These are phyloP conservation scores for Aspergillus amoenus DNA, from an alignment of 2,329 filamentous ascomycete species.

Conservation along the genomic window DNA sequence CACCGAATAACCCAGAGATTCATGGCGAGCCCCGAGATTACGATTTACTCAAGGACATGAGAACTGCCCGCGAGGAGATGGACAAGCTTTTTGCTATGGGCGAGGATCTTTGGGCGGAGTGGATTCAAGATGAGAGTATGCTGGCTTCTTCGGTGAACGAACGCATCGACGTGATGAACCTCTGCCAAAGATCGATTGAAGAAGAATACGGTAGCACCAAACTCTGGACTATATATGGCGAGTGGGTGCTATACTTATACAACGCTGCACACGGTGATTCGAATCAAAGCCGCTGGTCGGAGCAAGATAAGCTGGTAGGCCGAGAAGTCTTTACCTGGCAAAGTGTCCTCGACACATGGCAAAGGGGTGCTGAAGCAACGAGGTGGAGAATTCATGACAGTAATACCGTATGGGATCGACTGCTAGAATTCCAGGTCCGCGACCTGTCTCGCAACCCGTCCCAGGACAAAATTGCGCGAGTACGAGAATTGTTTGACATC, in stretches of 20 bases:
- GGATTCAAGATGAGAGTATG: constrained; percentile 62
- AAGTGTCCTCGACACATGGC: constrained; percentile 56
- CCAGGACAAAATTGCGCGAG: constrained; percentile 48
- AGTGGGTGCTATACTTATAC: constrained; percentile 60
- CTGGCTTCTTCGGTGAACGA: constrained; percentile 58
- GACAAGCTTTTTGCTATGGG: constrained; percentile 63
- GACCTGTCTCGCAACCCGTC: constrained; percentile 51
- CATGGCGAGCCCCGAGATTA: constrained; percentile 47
- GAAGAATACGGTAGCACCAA: constrained; percentile 63
- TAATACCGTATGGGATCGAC: constrained; percentile 62
- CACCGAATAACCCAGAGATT: constrained; percentile 44
- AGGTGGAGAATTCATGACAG: constrained; percentile 62
- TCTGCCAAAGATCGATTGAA: constrained; percentile 58
- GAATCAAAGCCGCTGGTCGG: constrained; percentile 45
- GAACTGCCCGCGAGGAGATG: constrained; percentile 56
- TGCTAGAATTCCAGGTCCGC: constrained; percentile 55
- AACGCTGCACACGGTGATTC: constrained; percentile 49
- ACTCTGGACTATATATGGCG: constrained; percentile 62
- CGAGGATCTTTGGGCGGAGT: constrained; percentile 63
- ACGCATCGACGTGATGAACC: constrained; percentile 58
- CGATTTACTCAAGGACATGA: constrained; percentile 48
- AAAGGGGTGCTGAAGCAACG: constrained; percentile 56
- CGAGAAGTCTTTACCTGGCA: constrained; percentile 60
- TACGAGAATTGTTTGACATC: constrained; percentile 53
- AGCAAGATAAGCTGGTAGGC: constrained; percentile 58